Evolutionary conservation across 2,329 filamentous ascomycete species (phyloP), one percentile per base, ranked within the genome.

Genomic region (Fusarium sororula): DNA sequence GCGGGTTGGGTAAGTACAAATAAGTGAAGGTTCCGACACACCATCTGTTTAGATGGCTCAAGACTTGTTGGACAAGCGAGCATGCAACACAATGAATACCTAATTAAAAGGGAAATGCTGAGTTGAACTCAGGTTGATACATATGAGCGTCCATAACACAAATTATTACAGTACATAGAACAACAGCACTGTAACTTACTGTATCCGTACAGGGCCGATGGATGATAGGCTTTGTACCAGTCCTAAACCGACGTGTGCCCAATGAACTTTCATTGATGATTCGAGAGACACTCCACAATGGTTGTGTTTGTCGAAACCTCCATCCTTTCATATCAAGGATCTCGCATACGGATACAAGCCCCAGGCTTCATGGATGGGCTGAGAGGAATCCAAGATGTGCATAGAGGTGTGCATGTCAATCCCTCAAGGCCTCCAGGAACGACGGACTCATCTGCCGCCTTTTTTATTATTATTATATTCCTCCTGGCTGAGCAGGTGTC

Each of bases 311-410:
- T 68, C 42, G 59, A 68, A 73, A 61, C 59, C 47, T 71, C 37
- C 63, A 60, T 53, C 26, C 53, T 67, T 71, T 68, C 71, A 74
- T 66, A 59, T 66, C 67, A 50, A 70, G 67, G 62, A 71, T 67
- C 67, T 67, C 42, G 51, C 67, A 71, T 66, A 56, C 39, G 51
- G 26, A 64, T 44, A 66, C 66, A 66, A 66, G 67, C 66, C 68
- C 61, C 61, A 51, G 42, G 61, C 66, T 70, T 66, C 48, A 37
- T 61, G 55, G 39, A 70, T 66, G 61, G 56, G 48, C 48, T 70
- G 47, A 37, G 65, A 70, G 61, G 51, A 65, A 71, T 70, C 48
- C 35, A 66, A 45, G 22, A 44, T 56, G 37, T 56, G 35, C 55
- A 55, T 37, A 61, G 64, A 54, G 67, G 66, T 66, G 67, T 70